Evolutionary conservation across 768 basidiomycete species (phyloP).

Genomic region (Megacollybia marginata): DNA sequence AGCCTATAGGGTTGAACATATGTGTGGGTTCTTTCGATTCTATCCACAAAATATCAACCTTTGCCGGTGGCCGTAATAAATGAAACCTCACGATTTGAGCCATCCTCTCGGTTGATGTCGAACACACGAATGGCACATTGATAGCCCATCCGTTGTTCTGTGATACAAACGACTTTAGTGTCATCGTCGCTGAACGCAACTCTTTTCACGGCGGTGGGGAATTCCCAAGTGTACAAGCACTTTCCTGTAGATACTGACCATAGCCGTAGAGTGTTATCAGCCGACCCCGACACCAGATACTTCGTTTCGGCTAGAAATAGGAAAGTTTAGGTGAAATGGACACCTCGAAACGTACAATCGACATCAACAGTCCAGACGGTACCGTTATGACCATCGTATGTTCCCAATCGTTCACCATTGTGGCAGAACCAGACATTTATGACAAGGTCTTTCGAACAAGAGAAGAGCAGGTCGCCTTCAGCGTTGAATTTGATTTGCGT

Average conservation of each 20-base stretch:
- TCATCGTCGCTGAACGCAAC: constrained; percentile 89
- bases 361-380: constrained; percentile 95
- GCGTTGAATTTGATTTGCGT: constrained; percentile 97
- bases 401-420: constrained; percentile 95
- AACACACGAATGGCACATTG: constrained; percentile 91
- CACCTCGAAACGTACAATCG: constrained; percentile 61
- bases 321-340: not conserved
- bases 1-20: constrained; percentile 84
- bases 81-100: constrained; percentile 60
- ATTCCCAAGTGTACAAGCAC: constrained; percentile 94
- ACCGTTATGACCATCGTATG: constrained; percentile 94
- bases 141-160: constrained; percentile 94
- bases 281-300: constrained; percentile 86
- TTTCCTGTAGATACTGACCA: constrained; percentile 90
- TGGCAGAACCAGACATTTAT: constrained; percentile 98
- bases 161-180: constrained; percentile 81
- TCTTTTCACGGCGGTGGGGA: constrained; percentile 95
- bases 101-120: constrained; percentile 78
- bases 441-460: constrained; percentile 90
- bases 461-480: constrained; percentile 94
- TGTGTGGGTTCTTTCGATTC: constrained; percentile 69
- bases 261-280: constrained; percentile 87
- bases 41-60: constrained; percentile 19
- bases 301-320: constrained; percentile 59
- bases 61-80: too few relatives aligned